Evolutionary conservation across 345 rosid species (phyloP).

Genomic region (Heritiera fomes): DNA sequence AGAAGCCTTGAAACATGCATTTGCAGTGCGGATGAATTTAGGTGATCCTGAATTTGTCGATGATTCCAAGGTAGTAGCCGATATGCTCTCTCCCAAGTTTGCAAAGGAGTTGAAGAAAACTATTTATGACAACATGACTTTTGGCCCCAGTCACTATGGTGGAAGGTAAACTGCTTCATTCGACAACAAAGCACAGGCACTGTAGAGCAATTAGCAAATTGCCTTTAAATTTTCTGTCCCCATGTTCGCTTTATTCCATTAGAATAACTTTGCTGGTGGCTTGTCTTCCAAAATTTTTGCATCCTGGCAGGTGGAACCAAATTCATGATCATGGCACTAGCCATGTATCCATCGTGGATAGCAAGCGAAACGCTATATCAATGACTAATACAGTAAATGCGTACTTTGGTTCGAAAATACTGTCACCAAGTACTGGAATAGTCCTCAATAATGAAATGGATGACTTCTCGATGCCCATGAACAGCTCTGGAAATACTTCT

Average conservation of each 20-base stretch:
- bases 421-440: conserved; percentile 61
- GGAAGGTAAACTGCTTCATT: conserved; percentile 39
- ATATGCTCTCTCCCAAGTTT: conserved; percentile 58
- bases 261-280: not conserved
- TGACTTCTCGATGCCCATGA: conserved; percentile 48
- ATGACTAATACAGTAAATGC: conserved; percentile 62
- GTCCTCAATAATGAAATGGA: conserved; percentile 74
- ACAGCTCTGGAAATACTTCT: conserved; percentile 12
- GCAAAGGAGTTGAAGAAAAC: conserved; percentile 44
- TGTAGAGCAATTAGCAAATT: not conserved
- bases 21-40: conserved; percentile 64
- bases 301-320: conserved; percentile 50
- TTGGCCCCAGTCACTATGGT: conserved; percentile 49
- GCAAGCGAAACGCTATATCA: conserved; percentile 49
- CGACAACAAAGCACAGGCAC: not conserved
- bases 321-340: conserved; percentile 63
- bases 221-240: not conserved
- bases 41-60: conserved; percentile 64
- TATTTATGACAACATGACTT: conserved; percentile 57
- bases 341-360: conserved; percentile 58
- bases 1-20: conserved; percentile 65
- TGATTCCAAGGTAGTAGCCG: conserved; percentile 41
- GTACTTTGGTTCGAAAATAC: conserved; percentile 49
- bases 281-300: not conserved
- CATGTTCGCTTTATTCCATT: not conserved